Base-by-base conservation (phyloP, 345 rosid species). In the Pistacia integerrima region DNA sequence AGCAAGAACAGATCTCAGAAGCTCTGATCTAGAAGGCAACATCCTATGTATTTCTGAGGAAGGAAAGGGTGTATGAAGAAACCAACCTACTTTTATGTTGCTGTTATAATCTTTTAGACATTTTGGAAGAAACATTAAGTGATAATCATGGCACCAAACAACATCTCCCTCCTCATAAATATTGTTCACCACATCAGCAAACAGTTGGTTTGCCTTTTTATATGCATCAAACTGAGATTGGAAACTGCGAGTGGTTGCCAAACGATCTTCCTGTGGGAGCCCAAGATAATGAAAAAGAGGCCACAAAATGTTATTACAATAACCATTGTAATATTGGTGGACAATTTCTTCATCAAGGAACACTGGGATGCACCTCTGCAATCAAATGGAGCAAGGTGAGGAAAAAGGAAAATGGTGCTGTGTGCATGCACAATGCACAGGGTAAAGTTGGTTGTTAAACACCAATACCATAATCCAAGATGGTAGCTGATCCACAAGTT, bases 91-190 rank as follows among this genome's bases (percentile, higher is more conserved):
- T 79, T 88, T 88, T 87, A 88, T 87, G 35, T 76, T 82, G 48
- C 65, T 74, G 71, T 87, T 85, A 72, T 70, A 57, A 20, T 84
- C 82, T 78, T 87, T 87, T 46, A 87, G 77, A 70, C 85, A 87
- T 77, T 78, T 77, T 36, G 90, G 88, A 66, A 87, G 90, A 82
- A 85, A 87, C 90, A 87, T 87, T 56, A 83, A 81, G 75, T 81
- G 85, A 79, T 88, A 86, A 82, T 88, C 91, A 77, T 88, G 91
- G 67, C 89, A 88, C 91, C 91, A 88, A 76, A 88, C 91, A 73
- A 88, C 86, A 79, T 88, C 91, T 16, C 89, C 91, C 63, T 88
- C 91, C 73, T 82, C 82, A 30, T 88, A 86, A 70, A 83, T 78
- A 55, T 78, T 67, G 51, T 84, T 66, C 44, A 86, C 88, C 52